Base-by-base conservation (phyloP, 257 asterid species). In the Cordia subcordata region DNA sequence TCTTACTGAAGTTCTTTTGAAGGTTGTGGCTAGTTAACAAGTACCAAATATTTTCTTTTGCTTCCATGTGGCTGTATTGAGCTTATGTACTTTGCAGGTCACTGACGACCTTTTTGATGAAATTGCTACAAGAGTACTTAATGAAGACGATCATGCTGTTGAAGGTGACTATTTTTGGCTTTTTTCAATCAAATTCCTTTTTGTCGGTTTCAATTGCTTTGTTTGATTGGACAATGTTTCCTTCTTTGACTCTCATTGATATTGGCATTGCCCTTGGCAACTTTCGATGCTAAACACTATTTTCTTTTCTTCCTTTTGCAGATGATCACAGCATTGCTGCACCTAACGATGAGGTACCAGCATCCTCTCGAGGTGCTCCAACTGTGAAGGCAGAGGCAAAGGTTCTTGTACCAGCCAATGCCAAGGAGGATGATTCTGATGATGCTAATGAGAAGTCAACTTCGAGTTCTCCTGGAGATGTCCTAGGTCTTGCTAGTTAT, bases 71-170 rank as follows among this genome's bases (percentile, higher is more conserved):
- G 72, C 53, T 74, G 60, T 68, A 58, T 63, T 81, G 68, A 76
- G 76, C 58, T 57, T 57, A 53, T 69, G 61, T 65, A 57, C 58
- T 72, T 71, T 71, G 72, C 90, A 93, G 99, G 99, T 93, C 57
- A 93, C 99, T 35, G 99, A 87, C 47, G 96, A 89, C 64, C 95
- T 93, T 67, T 87, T 93, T 75, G 97, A 86, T 75, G 97, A 93
- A 78, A 87, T 93, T 80, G 99, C 97, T 10, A 83, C 92, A 49
- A 85, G 81, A 81, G 99, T 89, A 79, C 82, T 93, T 57, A 77
- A 70, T 58, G 99, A 93, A 81, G 97, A 84, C 45, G 84, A 71
- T 70, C 75, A 68, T 72, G 66, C 82, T 21, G 71, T 79, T 72
- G 86, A 83, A 80, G 96, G 99, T 93, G 63, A 64, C 61, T 66